These are phyloP conservation scores for Phytophthora sojae DNA, from an alignment of 352 stramenopile species.

Conservation along the genomic window DNA sequence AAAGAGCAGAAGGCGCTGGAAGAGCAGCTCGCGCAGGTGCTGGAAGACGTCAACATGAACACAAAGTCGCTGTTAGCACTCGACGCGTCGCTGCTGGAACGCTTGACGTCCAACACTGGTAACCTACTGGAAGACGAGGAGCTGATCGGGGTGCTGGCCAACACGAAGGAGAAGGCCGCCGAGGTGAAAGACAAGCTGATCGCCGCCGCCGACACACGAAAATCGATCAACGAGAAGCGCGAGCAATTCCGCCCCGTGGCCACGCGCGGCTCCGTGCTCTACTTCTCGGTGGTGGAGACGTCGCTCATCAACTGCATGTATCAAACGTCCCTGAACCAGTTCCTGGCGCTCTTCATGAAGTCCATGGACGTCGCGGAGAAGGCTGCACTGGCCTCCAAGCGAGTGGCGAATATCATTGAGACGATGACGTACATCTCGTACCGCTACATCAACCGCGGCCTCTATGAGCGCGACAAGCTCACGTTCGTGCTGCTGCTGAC, in stretches of 20 bases:
- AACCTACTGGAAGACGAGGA: conserved; percentile 99
- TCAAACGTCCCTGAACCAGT: conserved; percentile 98
- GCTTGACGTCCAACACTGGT: conserved; percentile 96
- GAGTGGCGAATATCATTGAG: conserved; percentile 99
- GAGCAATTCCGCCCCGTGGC: conserved; percentile 98
- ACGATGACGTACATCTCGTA: conserved; percentile 99
- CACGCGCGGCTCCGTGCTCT: conserved; percentile 97
- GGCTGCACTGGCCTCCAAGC: conserved; percentile 96
- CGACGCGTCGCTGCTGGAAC: conserved; percentile 96
- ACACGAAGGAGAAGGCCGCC: conserved; percentile 98
- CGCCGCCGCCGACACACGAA: conserved; percentile 96
- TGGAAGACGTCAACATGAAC: conserved; percentile 98
- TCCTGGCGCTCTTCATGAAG: conserved; percentile 97
- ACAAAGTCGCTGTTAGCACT: conserved; percentile 97
- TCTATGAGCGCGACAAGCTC: conserved; percentile 99
- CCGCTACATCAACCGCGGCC: conserved; percentile 98
- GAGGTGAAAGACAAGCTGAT: conserved; percentile 98
- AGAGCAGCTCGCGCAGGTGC: conserved; percentile 98
- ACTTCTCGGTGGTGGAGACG: conserved; percentile 99
- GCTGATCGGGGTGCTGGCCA: conserved; percentile 97
- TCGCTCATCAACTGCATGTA: conserved; percentile 99
- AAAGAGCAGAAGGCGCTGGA: conserved; percentile 98
- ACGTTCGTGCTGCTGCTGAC: conserved; percentile 98
- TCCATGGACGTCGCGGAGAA: conserved; percentile 98
- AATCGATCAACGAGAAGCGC: conserved; percentile 98